phyloP scores from a whole-genome alignment of 225 moss, liverwort and hornwort genomes.

The Asterella californica region DNA sequence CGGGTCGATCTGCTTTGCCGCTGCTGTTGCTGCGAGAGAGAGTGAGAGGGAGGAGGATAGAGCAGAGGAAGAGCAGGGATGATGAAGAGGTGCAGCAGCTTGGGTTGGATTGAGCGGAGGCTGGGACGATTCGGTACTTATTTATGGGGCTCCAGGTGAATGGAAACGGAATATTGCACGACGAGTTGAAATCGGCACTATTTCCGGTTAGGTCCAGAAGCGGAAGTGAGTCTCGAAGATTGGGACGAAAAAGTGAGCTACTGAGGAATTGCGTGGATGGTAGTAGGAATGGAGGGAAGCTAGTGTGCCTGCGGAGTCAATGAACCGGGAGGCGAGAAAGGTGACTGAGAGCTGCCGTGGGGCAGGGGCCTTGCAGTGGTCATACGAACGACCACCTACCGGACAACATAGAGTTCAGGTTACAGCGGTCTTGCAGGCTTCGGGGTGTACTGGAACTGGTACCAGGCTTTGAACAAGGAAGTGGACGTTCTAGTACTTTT shows the following conservation, averaged over 20 bases:
- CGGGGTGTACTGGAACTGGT: background rate
- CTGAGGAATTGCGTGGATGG: background rate
- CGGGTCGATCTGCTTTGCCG: background rate
- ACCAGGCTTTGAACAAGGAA: background rate
- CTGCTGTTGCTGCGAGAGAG: background rate
- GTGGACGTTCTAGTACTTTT: background rate
- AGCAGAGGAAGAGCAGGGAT: background rate
- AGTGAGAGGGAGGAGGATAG: background rate
- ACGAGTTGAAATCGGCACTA: conserved; percentile 15
- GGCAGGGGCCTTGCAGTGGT: background rate
- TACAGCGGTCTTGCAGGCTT: background rate
- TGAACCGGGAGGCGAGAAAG: background rate
- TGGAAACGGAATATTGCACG: background rate
- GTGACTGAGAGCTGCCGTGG: background rate
- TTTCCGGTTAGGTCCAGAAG: conserved; percentile 6
- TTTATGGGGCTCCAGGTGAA: background rate
- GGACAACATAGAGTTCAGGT: conserved; percentile 11
- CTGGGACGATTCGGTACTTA: background rate
- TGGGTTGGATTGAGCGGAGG: background rate
- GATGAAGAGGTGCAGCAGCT: background rate
- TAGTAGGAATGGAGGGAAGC: conserved; percentile 3
- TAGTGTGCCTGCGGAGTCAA: background rate
- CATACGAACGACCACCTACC: background rate
- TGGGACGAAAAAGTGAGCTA: background rate
- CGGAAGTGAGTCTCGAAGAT: background rate